These are phyloP conservation scores for Forsythia viridissima DNA, from an alignment of 257 asterid genomes.

Conservation along the genomic window DNA sequence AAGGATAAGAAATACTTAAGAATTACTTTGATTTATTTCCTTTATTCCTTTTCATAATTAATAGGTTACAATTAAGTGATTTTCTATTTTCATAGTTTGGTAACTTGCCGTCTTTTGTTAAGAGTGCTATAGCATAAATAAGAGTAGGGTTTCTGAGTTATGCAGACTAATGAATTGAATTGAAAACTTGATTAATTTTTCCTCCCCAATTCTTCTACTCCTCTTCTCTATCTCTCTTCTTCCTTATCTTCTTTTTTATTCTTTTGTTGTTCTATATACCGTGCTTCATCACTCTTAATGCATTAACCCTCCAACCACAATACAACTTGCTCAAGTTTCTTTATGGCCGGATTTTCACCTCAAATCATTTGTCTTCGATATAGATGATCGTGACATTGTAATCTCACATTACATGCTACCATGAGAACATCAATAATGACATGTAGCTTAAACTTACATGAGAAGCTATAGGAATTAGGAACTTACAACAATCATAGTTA, in stretches of 20 bases:
- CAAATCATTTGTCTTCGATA: background rate
- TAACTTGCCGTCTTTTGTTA: background rate
- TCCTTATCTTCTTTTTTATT: background rate
- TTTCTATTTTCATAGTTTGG: background rate
- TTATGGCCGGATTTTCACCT: background rate
- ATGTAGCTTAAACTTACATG: background rate
- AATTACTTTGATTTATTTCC: background rate
- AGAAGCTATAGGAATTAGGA: background rate
- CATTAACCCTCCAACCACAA: background rate
- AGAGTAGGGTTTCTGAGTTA: background rate
- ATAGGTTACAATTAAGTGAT: background rate
- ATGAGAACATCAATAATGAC: background rate
- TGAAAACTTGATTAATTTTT: background rate
- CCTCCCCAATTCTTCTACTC: background rate
- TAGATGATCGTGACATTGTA: background rate
- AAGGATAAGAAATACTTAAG: background rate
- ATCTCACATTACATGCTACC: background rate
- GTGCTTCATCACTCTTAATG: background rate
- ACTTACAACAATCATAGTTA: background rate
- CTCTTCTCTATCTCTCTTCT: background rate
- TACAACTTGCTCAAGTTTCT: background rate
- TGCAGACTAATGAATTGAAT: background rate
- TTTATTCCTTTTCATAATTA: background rate
- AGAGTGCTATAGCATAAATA: background rate
- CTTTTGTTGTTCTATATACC: background rate